Percentiles rank a stretch among this genome's conserved stretches.
Evolutionary conservation across 164 flowering plant genomes (phyloP).

Genomic region (Nelumbo lutea): DNA sequence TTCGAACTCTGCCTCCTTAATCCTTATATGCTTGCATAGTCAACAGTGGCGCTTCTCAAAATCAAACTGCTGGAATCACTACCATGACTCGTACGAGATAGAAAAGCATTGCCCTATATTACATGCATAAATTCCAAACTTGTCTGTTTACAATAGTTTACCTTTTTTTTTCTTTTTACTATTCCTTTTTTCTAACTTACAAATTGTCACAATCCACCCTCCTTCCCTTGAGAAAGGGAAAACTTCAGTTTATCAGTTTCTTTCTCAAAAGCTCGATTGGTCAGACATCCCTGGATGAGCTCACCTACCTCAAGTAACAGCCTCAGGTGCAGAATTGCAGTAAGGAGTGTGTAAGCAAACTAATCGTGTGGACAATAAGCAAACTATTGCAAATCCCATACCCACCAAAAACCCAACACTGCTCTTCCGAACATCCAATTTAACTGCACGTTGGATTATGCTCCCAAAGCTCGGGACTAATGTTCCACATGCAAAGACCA

Average conservation of each 20-base stretch:
- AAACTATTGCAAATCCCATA: conserved; percentile 48
- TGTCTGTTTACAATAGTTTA: no score
- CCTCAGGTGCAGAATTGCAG: conserved; percentile 95
- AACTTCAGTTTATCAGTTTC: no score
- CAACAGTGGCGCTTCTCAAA: no score
- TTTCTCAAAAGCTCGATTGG: no score
- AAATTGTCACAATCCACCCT: not conserved
- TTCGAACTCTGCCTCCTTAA: no score
- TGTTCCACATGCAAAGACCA: conserved; percentile 91
- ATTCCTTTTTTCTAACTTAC: not conserved
- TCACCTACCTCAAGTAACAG: conserved; percentile 47
- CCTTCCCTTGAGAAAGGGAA: not conserved
- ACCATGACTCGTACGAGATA: no score
- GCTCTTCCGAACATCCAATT: conserved; percentile 52
- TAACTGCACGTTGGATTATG: conserved; percentile 47
- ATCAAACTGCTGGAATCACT: no score
- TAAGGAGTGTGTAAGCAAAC: conserved; percentile 92
- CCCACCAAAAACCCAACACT: conserved; percentile 57
- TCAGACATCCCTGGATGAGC: no score
- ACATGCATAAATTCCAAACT: not conserved
- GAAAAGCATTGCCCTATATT: not conserved
- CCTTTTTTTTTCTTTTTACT: not conserved
- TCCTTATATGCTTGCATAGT: no score
- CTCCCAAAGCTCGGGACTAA: conserved; percentile 63
- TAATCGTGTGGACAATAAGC: conserved; percentile 66